Percentiles rank a stretch among this genome's conserved stretches.
Conservation (phyloP, 1,139 yeast genomes). For the Candida sp. region DNA sequence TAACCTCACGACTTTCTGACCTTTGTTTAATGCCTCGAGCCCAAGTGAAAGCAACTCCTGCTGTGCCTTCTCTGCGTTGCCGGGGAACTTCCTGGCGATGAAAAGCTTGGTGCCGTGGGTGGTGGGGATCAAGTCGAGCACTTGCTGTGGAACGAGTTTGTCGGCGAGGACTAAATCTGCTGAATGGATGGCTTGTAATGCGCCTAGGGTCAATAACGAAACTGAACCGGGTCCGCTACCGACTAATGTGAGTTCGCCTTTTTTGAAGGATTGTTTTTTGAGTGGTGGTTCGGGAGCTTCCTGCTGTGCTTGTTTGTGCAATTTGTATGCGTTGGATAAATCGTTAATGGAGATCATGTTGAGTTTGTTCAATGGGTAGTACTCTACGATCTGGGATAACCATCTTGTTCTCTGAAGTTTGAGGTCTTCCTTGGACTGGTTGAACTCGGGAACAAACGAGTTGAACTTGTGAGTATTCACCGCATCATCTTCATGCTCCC, state of each 20-base stretch:
- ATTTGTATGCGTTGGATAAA: constrained; percentile 45
- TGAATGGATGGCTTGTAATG: constrained; percentile 74
- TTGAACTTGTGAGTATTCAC: constrained; percentile 63
- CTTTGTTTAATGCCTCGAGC: constrained; percentile 61
- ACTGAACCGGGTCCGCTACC: constrained; percentile 97
- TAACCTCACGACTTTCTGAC: constrained; percentile 82
- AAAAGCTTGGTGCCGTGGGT: constrained; percentile 63
- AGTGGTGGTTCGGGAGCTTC: constrained; percentile 1
- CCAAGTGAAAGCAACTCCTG: constrained; percentile 79
- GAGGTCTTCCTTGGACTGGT: constrained; percentile 54
- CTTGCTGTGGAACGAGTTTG: constrained; percentile 90
- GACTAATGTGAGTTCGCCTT: constrained; percentile 74
- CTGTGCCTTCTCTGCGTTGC: constrained; percentile 95
- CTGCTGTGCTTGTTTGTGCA: constrained; percentile 8
- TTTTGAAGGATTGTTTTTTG: not conserved
- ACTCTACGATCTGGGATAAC: constrained; percentile 91
- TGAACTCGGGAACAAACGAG: constrained; percentile 63
- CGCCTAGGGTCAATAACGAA: constrained; percentile 83
- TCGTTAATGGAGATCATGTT: constrained; percentile 62
- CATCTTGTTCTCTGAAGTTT: constrained; percentile 74
- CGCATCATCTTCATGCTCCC: constrained; percentile 74
- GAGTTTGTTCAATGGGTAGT: constrained; percentile 76
- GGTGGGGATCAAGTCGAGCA: constrained; percentile 78
- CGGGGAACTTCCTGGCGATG: constrained; percentile 95
- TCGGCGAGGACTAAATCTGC: constrained; percentile 92